Conservation (phyloP, 139 green algal genomes). For the Chlorella ohadii region DNA sequence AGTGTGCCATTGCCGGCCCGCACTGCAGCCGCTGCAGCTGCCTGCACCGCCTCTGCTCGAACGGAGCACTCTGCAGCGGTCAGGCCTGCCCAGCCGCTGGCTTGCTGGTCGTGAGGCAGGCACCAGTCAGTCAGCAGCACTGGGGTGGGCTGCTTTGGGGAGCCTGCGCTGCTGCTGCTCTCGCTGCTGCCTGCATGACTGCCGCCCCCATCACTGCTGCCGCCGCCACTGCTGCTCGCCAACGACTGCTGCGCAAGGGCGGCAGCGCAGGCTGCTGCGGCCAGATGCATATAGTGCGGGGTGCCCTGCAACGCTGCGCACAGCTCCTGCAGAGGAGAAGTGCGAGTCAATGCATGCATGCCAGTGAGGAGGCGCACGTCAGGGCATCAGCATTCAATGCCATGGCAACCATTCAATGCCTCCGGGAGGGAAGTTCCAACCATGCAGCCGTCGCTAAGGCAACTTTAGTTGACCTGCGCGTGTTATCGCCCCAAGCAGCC, state of each 20-base stretch:
- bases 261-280: neutral
- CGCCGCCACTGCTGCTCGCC: neutral
- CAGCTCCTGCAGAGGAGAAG: conserved; percentile 12
- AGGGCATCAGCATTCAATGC: too few species aligned
- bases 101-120: neutral
- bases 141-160: neutral
- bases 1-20: neutral
- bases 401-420: too few species aligned
- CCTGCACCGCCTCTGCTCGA: neutral
- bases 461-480: too few species aligned
- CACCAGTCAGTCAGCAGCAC: conserved; percentile 5
- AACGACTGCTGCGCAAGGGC: neutral
- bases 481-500: too few species aligned
- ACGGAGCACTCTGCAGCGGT: conserved; percentile 14
- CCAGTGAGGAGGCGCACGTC: too few species aligned
- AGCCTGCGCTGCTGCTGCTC: neutral
- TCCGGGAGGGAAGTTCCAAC: too few species aligned
- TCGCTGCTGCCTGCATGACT: neutral
- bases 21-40: neutral
- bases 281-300: neutral
- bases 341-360: too few species aligned
- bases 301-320: neutral
- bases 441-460: too few species aligned
- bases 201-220: neutral
- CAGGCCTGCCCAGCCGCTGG: neutral